These are phyloP conservation scores for Fusarium acutatum DNA, from an alignment of 2,329 filamentous ascomycete species.

Conservation along the genomic window DNA sequence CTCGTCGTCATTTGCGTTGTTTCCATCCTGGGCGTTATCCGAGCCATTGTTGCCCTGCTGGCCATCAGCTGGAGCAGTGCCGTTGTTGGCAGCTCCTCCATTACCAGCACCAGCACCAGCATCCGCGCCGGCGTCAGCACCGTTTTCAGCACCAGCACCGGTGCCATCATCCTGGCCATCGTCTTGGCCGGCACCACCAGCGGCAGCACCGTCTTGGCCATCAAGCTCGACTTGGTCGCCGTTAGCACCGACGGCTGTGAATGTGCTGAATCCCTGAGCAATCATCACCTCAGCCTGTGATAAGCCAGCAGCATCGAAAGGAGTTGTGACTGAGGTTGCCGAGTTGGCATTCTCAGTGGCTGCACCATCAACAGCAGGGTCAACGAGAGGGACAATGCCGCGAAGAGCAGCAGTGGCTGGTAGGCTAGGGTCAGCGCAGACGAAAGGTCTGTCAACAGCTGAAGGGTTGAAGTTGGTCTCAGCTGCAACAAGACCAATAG, in stretches of 20 bases:
- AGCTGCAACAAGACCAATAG: slow-evolving; percentile 69
- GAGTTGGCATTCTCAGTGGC: slow-evolving; percentile 69
- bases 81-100: slow-evolving; percentile 11
- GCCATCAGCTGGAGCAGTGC: neutral
- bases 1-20: neutral
- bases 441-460: slow-evolving; percentile 64
- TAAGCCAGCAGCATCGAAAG: slow-evolving; percentile 67
- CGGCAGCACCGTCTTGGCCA: slow-evolving; percentile 47
- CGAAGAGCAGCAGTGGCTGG: slow-evolving; percentile 68
- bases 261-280: slow-evolving; percentile 70
- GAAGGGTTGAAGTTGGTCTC: slow-evolving; percentile 81
- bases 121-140: slow-evolving; percentile 21
- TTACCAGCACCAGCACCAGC: slow-evolving; percentile 3
- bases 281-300: slow-evolving; percentile 71
- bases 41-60: neutral
- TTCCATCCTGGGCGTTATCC: neutral
- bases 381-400: slow-evolving; percentile 73
- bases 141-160: neutral
- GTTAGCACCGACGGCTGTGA: slow-evolving; percentile 54
- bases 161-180: slow-evolving; percentile 54
- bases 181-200: slow-evolving; percentile 29
- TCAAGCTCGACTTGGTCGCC: slow-evolving; percentile 46
- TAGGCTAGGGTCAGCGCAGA: slow-evolving; percentile 71
- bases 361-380: slow-evolving; percentile 67
- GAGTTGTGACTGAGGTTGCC: slow-evolving; percentile 57